Evolutionary conservation across 129 eudicot species (phyloP).

Genomic region (Tanacetum coccineum): DNA sequence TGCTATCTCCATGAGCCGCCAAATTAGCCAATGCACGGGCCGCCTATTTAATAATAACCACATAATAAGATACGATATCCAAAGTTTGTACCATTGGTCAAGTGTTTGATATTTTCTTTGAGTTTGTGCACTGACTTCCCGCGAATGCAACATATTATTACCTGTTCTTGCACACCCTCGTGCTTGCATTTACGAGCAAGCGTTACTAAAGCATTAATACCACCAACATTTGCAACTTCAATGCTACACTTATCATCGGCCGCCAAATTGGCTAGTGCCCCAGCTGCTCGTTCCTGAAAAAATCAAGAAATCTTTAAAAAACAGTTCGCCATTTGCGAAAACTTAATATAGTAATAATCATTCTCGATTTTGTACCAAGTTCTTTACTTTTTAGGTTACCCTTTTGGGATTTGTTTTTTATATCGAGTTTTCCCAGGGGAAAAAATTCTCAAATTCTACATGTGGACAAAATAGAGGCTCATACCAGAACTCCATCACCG

Average conservation of each 20-base stretch:
- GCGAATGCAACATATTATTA: constrained; percentile 11
- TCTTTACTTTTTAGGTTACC: constrained; percentile 11
- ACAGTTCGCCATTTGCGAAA: not conserved
- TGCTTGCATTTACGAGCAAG: constrained; percentile 86
- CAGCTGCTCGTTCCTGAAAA: constrained; percentile 97
- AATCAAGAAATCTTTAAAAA: constrained; percentile 22
- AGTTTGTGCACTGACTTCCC: not conserved
- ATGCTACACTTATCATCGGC: constrained; percentile 97
- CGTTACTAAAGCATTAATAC: constrained; percentile 87
- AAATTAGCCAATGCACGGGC: constrained; percentile 99
- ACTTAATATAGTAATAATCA: not conserved
- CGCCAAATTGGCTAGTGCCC: constrained; percentile 97
- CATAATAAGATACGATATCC: constrained; percentile 4
- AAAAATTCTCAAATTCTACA: not conserved
- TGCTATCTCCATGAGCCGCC: constrained; percentile 99
- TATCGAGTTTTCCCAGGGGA: not conserved
- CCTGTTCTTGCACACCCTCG: constrained; percentile 99
- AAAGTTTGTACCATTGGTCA: constrained; percentile 14
- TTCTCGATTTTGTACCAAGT: constrained; percentile 4
- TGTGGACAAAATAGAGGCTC: constrained; percentile 25
- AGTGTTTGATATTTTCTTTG: constrained; percentile 16
- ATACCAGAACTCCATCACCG: constrained; percentile 96
- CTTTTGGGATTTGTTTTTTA: not conserved
- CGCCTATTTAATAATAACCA: constrained; percentile 53
- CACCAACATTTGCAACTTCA: constrained; percentile 86